A percentile compares a stretch with the other conserved stretches of the same genome.
Conservation (phyloP, 1,284 basidiomycete species). For the Apiotrichum siamense region DNA sequence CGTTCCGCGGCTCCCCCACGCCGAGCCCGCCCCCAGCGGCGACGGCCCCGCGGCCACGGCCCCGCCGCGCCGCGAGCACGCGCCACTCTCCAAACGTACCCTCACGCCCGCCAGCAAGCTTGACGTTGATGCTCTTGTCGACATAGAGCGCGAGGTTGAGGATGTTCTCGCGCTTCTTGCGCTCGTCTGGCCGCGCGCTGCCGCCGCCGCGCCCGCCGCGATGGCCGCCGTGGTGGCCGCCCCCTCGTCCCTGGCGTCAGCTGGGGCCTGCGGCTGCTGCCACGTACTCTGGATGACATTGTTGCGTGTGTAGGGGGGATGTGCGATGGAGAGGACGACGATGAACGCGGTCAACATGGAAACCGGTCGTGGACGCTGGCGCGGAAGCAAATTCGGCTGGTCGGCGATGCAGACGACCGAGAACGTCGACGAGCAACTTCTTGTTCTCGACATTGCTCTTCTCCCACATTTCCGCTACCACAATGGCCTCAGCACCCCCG, state of each 20-base stretch:
- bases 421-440: neutral
- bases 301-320: neutral
- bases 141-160: conserved; percentile 91
- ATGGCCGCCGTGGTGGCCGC: too few relatives aligned
- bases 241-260: conserved; percentile 15
- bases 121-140: conserved; percentile 86
- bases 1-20: neutral
- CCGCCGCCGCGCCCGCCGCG: conserved; percentile 35
- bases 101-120: conserved; percentile 93
- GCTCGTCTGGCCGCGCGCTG: conserved; percentile 52
- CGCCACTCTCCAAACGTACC: conserved; percentile 54
- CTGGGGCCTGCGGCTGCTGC: neutral
- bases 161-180: conserved; percentile 90
- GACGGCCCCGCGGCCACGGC: neutral
- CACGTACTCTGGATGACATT: conserved; percentile 22
- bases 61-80: neutral
- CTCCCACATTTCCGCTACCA: conserved; percentile 4
- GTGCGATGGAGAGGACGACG: neutral
- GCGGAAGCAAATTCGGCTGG: neutral
- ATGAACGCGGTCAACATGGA: neutral
- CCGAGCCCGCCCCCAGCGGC: neutral
- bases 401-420: neutral
- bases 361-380: neutral
- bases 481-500: too few relatives aligned
- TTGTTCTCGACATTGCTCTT: neutral